A percentile compares a stretch with the other conserved stretches of the same genome.
phyloP scores from a whole-genome alignment of 306 rosid species.

The Vigna nakashimae region DNA sequence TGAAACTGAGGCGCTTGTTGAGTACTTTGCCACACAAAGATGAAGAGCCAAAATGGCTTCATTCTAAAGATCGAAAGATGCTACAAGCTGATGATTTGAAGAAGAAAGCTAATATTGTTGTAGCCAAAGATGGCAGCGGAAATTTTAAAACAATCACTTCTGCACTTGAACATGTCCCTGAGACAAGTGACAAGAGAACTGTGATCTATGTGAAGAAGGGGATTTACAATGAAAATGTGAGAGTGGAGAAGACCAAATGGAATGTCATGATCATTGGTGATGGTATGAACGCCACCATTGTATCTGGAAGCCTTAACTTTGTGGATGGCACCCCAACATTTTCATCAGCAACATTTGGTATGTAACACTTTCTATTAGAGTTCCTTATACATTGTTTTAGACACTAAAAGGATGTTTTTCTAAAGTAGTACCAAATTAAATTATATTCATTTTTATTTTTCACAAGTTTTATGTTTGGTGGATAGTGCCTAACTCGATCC shows the following conservation, averaged over 20 bases:
- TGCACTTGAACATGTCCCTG: slow-evolving; percentile 66
- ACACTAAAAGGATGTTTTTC: not conserved
- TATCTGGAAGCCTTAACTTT: slow-evolving; percentile 62
- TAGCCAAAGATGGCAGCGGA: slow-evolving; percentile 64
- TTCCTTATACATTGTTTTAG: not conserved
- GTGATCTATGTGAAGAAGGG: slow-evolving; percentile 81
- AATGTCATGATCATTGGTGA: slow-evolving; percentile 82
- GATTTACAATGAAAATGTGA: slow-evolving; percentile 65
- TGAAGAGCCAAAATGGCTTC: slow-evolving; percentile 43
- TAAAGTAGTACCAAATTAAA: not conserved
- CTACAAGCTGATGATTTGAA: slow-evolving; percentile 36
- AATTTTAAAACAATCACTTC: slow-evolving; percentile 60
- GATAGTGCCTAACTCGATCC: no score
- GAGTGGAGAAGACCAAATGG: slow-evolving; percentile 71
- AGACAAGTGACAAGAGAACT: slow-evolving; percentile 60
- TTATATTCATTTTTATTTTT: not conserved
- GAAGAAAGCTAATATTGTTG: slow-evolving; percentile 47
- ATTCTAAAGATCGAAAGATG: slow-evolving; percentile 41
- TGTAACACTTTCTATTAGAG: not conserved
- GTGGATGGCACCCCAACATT: slow-evolving; percentile 88
- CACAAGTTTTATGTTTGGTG: no score
- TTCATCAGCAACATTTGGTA: slow-evolving; percentile 83
- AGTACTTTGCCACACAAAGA: not conserved
- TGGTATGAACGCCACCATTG: slow-evolving; percentile 67
- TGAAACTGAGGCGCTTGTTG: slow-evolving; percentile 48